These are phyloP conservation scores for Alternaria gaisen DNA, from an alignment of 2,329 filamentous ascomycete genomes.

Conservation along the genomic window DNA sequence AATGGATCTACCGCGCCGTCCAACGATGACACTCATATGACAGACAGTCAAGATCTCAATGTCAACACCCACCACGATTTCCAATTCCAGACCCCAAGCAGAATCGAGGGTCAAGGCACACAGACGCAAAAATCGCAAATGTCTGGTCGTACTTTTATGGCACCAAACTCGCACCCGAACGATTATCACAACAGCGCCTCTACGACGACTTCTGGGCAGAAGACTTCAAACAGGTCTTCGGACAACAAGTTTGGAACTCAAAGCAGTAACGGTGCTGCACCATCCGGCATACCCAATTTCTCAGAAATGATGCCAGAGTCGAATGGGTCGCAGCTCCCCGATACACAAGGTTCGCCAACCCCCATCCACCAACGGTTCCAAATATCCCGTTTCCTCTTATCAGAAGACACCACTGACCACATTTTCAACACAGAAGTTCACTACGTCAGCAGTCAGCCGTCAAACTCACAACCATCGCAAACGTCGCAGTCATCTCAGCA, in stretches of 20 bases:
- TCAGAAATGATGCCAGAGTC: conserved; percentile 58
- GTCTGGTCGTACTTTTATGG: conserved; percentile 68
- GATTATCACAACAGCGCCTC: conserved; percentile 87
- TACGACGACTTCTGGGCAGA: conserved; percentile 83
- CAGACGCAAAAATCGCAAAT: conserved; percentile 69
- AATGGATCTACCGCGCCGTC: conserved; percentile 56
- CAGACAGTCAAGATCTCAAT: conserved; percentile 53
- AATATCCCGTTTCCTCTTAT: conserved; percentile 18
- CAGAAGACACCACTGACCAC: conserved; percentile 27
- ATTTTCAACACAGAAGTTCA: conserved; percentile 38
- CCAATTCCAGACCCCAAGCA: conserved; percentile 45
- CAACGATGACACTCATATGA: conserved; percentile 57
- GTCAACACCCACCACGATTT: conserved; percentile 42
- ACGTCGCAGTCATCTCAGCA: conserved; percentile 50
- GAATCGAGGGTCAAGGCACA: conserved; percentile 49
- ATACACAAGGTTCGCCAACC: conserved; percentile 65
- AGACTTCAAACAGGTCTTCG: conserved; percentile 76
- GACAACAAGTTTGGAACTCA: conserved; percentile 78
- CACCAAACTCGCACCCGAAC: conserved; percentile 64
- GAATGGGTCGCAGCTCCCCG: conserved; percentile 68
- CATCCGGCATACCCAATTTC: conserved; percentile 64
- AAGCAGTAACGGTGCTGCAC: conserved; percentile 69
- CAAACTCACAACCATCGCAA: conserved; percentile 51
- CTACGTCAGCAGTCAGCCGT: conserved; percentile 47
- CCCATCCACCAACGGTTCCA: conserved; percentile 27